These are phyloP conservation scores for Camellia oleifera DNA, from an alignment of 179 eudicot species.

Conservation along the genomic window DNA sequence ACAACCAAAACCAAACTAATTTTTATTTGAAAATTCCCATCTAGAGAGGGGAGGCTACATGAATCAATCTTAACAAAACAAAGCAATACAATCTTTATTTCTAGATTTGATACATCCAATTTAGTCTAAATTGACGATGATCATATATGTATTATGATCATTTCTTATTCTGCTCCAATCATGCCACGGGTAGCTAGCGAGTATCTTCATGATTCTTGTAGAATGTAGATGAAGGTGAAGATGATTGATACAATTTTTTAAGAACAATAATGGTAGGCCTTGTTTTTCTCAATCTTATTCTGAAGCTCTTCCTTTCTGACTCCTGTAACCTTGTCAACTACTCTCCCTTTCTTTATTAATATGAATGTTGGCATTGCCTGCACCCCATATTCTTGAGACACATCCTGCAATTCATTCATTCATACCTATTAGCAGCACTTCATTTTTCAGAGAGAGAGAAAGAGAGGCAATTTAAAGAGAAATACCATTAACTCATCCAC, in stretches of 20 bases:
- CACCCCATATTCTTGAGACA: slow-evolving; percentile 26
- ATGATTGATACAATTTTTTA: neutral
- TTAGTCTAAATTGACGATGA: neutral
- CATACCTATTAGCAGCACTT: neutral
- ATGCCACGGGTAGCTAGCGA: neutral
- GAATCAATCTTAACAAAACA: no score
- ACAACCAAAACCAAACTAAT: no score
- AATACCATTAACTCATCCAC: slow-evolving; percentile 82
- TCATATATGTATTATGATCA: no score
- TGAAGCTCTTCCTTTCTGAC: slow-evolving; percentile 32
- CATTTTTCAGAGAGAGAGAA: no score
- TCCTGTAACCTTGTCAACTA: slow-evolving; percentile 27
- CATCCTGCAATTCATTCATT: slow-evolving; percentile 18
- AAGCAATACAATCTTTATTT: neutral
- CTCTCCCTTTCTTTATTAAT: slow-evolving; percentile 26
- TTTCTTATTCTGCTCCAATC: no score
- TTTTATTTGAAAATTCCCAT: no score
- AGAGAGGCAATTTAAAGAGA: neutral
- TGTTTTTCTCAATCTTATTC: slow-evolving; percentile 30
- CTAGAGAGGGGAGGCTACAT: no score
- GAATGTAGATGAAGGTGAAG: no score
- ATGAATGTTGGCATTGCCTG: slow-evolving; percentile 30
- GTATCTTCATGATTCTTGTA: no score
- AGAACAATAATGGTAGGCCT: neutral
- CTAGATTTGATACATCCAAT: neutral